Evolutionary conservation across 2,329 filamentous ascomycete species (phyloP).

Genomic region (Aspergillus felis): DNA sequence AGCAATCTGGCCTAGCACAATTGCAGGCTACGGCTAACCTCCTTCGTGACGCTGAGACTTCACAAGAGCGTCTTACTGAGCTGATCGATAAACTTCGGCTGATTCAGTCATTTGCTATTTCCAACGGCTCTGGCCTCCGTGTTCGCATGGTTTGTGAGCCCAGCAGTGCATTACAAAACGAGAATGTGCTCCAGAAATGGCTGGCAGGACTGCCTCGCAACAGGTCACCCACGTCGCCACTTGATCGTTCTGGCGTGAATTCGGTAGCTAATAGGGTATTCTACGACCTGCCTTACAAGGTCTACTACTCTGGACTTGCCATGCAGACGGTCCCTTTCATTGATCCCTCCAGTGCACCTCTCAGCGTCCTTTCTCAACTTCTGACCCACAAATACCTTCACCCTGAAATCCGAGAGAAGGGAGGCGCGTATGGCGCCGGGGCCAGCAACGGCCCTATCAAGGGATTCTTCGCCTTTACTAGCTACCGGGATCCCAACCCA

Average conservation of each 20-base stretch:
- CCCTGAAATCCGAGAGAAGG: constrained; percentile 96
- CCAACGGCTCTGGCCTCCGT: constrained; percentile 64
- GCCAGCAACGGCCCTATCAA: constrained; percentile 76
- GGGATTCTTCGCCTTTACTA: constrained; percentile 90
- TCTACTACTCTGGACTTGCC: constrained; percentile 85
- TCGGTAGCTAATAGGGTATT: constrained; percentile 64
- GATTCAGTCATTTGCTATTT: constrained; percentile 75
- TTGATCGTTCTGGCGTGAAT: constrained; percentile 25
- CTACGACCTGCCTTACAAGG: constrained; percentile 93
- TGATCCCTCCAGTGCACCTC: constrained; percentile 67
- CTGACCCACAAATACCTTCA: constrained; percentile 96
- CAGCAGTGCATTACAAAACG: constrained; percentile 68
- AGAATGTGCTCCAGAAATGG: constrained; percentile 67
- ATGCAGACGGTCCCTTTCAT: constrained; percentile 81
- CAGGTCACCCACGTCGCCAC: constrained; percentile 32
- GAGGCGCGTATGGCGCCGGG: constrained; percentile 90
- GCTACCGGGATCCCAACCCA: constrained; percentile 94
- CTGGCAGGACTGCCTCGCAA: constrained; percentile 56
- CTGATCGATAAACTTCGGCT: constrained; percentile 78
- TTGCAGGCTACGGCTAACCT: constrained; percentile 78
- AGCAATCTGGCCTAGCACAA: constrained; percentile 86
- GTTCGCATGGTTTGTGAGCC: constrained; percentile 80
- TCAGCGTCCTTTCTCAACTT: constrained; percentile 85
- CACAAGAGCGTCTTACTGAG: constrained; percentile 66
- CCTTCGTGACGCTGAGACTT: constrained; percentile 61